Evolutionary conservation across 2,329 filamentous ascomycete genomes (phyloP).

Genomic region (Stachybotrys chartarum): DNA sequence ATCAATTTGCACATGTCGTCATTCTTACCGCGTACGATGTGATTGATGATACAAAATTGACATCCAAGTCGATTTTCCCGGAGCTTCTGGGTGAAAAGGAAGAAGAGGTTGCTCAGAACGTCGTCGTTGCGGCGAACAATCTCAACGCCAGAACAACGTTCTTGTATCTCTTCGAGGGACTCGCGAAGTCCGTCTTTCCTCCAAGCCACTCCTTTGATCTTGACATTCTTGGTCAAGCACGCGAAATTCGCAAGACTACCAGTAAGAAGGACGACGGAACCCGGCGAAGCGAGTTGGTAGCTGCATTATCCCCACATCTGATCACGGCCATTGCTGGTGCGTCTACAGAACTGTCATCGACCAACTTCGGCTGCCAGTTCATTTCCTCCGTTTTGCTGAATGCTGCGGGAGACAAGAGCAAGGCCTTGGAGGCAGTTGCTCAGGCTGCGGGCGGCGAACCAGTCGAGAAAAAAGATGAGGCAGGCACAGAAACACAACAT

Average conservation of each 20-base stretch:
- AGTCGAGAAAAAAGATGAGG: conserved; percentile 29
- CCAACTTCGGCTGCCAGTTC: conserved; percentile 81
- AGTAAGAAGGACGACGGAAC: conserved; percentile 85
- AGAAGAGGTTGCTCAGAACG: conserved; percentile 54
- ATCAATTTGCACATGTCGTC: conserved; percentile 70
- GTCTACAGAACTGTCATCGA: conserved; percentile 61
- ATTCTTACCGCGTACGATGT: conserved; percentile 84
- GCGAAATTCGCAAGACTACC: conserved; percentile 70
- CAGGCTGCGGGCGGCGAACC: conserved; percentile 53
- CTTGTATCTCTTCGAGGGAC: conserved; percentile 72
- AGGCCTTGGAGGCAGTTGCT: conserved; percentile 65
- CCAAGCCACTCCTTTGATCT: conserved; percentile 57
- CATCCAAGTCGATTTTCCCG: conserved; percentile 75
- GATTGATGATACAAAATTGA: conserved; percentile 88
- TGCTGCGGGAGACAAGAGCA: conserved; percentile 66
- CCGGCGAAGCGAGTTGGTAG: conserved; percentile 69
- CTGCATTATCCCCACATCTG: conserved; percentile 65
- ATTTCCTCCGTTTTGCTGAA: conserved; percentile 76
- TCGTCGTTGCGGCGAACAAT: conserved; percentile 59
- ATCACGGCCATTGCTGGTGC: conserved; percentile 65
- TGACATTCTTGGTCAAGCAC: conserved; percentile 68
- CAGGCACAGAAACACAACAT: conserved; percentile 40
- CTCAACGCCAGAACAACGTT: conserved; percentile 59
- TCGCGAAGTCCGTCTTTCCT: conserved; percentile 55
- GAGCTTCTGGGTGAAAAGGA: conserved; percentile 73